phyloP scores from a whole-genome alignment of 306 rosid species.

The Lagenaria siceraria region DNA sequence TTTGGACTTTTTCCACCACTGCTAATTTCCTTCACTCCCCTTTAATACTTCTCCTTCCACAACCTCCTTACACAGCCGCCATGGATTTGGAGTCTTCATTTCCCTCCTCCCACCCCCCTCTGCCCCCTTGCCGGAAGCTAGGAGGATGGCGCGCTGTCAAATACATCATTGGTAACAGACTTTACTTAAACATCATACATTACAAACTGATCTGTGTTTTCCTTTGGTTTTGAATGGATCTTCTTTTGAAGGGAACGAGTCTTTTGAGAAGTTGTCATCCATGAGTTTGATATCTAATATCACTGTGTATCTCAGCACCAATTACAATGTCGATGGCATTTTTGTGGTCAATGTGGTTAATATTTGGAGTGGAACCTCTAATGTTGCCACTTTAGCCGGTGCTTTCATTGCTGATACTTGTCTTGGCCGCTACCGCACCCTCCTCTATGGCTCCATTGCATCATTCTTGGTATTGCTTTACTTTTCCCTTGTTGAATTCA shows the following conservation, averaged over 20 bases:
- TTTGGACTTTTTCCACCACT: not conserved
- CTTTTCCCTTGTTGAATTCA: not conserved
- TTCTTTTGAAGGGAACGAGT: slow-evolving; percentile 43
- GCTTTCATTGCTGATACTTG: slow-evolving; percentile 71
- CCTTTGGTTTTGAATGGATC: not conserved
- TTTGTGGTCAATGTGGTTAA: slow-evolving; percentile 46
- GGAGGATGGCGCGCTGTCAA: slow-evolving; percentile 49
- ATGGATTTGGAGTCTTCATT: slow-evolving; percentile 6
- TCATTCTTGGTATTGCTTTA: slow-evolving; percentile 47
- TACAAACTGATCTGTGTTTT: not conserved
- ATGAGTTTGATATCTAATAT: slow-evolving; percentile 72
- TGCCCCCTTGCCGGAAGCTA: not conserved
- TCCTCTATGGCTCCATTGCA: slow-evolving; percentile 41
- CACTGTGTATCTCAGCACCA: slow-evolving; percentile 33
- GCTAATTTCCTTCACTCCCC: not conserved
- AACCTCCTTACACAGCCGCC: not conserved
- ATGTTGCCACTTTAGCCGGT: slow-evolving; percentile 48
- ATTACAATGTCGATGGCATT: slow-evolving; percentile 43
- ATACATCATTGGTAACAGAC: slow-evolving; percentile 34
- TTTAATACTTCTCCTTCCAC: not conserved
- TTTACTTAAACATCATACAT: not conserved
- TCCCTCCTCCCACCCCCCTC: slow-evolving; percentile 13
- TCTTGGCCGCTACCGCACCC: slow-evolving; percentile 61
- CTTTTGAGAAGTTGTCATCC: slow-evolving; percentile 83
- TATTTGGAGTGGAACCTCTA: slow-evolving; percentile 68